These are phyloP conservation scores for Schizothecium vesticola DNA, from an alignment of 495 filamentous ascomycete genomes.

Conservation along the genomic window DNA sequence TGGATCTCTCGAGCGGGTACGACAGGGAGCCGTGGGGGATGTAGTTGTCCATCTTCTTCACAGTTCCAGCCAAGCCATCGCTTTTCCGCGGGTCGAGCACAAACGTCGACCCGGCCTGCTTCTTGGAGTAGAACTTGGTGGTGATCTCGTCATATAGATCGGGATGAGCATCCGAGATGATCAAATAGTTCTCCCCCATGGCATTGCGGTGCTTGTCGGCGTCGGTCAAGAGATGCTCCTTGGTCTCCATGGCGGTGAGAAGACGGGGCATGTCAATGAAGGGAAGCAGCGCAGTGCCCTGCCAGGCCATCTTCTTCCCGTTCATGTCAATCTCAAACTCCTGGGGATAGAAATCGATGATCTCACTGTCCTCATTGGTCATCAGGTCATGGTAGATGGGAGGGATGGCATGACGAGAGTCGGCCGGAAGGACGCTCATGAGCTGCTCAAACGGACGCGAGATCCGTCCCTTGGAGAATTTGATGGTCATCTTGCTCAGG, in stretches of 20 bases:
- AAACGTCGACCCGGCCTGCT: conserved; percentile 58
- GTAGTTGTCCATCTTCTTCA: conserved; percentile 75
- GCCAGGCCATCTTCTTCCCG: conserved; percentile 98
- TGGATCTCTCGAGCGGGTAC: conserved; percentile 57
- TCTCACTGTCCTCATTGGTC: conserved; percentile 78
- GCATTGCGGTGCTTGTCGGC: conserved; percentile 77
- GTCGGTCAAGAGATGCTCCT: conserved; percentile 69
- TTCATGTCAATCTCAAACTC: conserved; percentile 92
- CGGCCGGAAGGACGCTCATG: conserved; percentile 94
- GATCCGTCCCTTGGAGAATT: conserved; percentile 79
- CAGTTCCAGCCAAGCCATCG: conserved; percentile 70
- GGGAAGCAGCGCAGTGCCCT: conserved; percentile 86
- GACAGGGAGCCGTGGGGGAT: conserved; percentile 61
- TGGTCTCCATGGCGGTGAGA: conserved; percentile 73
- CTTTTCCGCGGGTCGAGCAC: conserved; percentile 67
- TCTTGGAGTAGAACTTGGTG: conserved; percentile 84
- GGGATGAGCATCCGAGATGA: conserved; percentile 73
- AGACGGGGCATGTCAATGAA: conserved; percentile 93
- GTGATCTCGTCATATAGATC: conserved; percentile 76
- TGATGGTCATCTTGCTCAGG: conserved; percentile 67
- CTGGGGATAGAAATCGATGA: conserved; percentile 95
- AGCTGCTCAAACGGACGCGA: conserved; percentile 95
- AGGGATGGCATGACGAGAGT: conserved; percentile 86
- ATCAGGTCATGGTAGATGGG: conserved; percentile 82
- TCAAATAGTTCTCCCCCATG: conserved; percentile 72